Evolutionary conservation across 2,329 filamentous ascomycete species (phyloP).

Genomic region (Trichothecium sympodiale): DNA sequence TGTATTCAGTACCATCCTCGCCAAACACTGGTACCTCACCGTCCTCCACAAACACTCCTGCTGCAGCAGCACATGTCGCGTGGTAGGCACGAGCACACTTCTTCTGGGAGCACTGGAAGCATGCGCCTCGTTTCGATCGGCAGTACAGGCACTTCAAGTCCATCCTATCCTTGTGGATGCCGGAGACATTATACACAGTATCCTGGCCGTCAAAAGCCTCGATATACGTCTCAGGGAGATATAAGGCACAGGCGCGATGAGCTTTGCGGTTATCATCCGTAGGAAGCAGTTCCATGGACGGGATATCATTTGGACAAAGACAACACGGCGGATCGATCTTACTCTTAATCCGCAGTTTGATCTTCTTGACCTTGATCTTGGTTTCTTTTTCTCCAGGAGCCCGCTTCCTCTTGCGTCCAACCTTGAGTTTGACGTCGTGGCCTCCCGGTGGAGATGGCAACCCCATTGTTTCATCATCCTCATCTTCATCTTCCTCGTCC

Average conservation of each 20-base stretch:
- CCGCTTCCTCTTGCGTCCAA: slow-evolving; percentile 50
- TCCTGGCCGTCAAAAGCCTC: slow-evolving; percentile 61
- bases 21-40: slow-evolving; percentile 77
- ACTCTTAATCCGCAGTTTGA: slow-evolving; percentile 64
- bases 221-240: slow-evolving; percentile 86
- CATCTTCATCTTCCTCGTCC: slow-evolving; percentile 55
- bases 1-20: slow-evolving; percentile 86
- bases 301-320: slow-evolving; percentile 83
- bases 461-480: slow-evolving; percentile 52
- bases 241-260: slow-evolving; percentile 80
- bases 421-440: slow-evolving; percentile 57
- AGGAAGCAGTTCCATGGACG: slow-evolving; percentile 68
- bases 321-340: slow-evolving; percentile 72
- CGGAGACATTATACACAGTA: slow-evolving; percentile 64
- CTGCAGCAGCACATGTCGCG: slow-evolving; percentile 84
- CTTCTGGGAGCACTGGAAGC: slow-evolving; percentile 91
- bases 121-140: slow-evolving; percentile 86
- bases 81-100: slow-evolving; percentile 93
- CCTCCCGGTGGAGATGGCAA: slow-evolving; percentile 70
- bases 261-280: slow-evolving; percentile 83
- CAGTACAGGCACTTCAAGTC: slow-evolving; percentile 94
- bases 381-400: slow-evolving; percentile 20
- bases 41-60: slow-evolving; percentile 84
- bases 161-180: slow-evolving; percentile 75
- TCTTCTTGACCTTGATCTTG: slow-evolving; percentile 59